Conservation (phyloP, 1,284 basidiomycete genomes). For the Erythrobasidium hasegawianum region DNA sequence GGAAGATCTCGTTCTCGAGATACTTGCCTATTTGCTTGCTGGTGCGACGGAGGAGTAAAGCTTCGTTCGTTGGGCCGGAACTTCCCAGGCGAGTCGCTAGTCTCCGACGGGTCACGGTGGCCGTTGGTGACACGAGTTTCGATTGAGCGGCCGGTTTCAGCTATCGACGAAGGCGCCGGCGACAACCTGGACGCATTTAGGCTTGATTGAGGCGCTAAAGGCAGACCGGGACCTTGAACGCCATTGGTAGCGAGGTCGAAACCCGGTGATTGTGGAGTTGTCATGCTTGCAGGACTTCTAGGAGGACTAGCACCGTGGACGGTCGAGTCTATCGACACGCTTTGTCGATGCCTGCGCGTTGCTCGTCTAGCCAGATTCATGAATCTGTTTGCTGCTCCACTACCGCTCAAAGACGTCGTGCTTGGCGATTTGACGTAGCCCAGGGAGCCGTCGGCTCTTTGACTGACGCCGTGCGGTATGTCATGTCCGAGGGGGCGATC, state of each 20-base stretch:
- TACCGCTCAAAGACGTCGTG: too few relatives aligned
- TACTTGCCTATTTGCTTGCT: neutral
- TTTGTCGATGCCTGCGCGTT: conserved; percentile 14
- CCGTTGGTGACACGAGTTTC: conserved; percentile 26
- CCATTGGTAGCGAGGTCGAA: conserved; percentile 22
- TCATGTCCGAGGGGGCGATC: neutral
- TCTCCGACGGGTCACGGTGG: conserved; percentile 6
- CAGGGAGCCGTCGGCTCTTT: too few relatives aligned
- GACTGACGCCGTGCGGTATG: too few relatives aligned
- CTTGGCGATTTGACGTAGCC: too few relatives aligned
- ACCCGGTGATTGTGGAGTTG: conserved; percentile 17
- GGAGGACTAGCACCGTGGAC: neutral
- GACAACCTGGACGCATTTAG: too few relatives aligned
- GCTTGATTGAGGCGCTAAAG: neutral
- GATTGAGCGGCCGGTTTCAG: conserved; percentile 10
- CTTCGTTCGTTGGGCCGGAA: neutral
- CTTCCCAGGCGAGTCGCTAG: neutral
- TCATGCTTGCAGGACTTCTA: conserved; percentile 9
- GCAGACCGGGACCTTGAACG: conserved; percentile 11
- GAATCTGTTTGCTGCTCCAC: conserved; percentile 9
- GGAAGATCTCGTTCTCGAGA: conserved; percentile 24
- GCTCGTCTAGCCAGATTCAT: conserved; percentile 20
- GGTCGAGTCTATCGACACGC: neutral
- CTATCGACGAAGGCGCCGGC: conserved; percentile 1
- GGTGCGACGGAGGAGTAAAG: neutral